phyloP scores from a whole-genome alignment of 1,139 yeast species.

The Suhomyces kunorum region DNA sequence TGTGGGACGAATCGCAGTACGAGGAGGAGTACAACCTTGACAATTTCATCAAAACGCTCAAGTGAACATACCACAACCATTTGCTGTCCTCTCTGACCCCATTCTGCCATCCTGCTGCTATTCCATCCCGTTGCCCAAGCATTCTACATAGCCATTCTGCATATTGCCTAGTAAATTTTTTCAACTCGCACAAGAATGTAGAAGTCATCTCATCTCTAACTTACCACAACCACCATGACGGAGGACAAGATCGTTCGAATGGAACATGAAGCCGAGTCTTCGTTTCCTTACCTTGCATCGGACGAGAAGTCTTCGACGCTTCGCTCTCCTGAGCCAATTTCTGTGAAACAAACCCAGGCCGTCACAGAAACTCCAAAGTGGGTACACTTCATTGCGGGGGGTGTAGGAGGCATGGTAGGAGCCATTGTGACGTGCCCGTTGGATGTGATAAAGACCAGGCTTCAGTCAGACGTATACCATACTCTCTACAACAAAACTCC shows the following conservation, averaged over 20 bases:
- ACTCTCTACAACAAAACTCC: conserved; percentile 42
- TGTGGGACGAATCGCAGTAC: conserved; percentile 96
- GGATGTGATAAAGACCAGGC: conserved; percentile 93
- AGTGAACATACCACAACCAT: conserved; percentile 20
- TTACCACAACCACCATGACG: conserved; percentile 5
- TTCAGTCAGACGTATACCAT: conserved; percentile 81
- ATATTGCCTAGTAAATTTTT: conserved; percentile 3
- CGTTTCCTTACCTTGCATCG: conserved; percentile 64
- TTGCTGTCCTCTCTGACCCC: too few species aligned
- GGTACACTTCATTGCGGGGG: conserved; percentile 99
- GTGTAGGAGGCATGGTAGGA: conserved; percentile 97
- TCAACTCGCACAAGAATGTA: conserved; percentile 1
- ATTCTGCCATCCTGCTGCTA: background rate
- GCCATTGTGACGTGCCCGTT: conserved; percentile 92
- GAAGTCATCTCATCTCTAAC: conserved; percentile 4
- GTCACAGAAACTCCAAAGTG: conserved; percentile 57
- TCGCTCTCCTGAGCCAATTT: conserved; percentile 34
- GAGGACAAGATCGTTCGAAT: conserved; percentile 27
- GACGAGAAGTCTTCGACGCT: conserved; percentile 63
- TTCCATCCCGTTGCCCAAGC: too few species aligned
- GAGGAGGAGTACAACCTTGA: conserved; percentile 96
- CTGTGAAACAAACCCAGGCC: conserved; percentile 15
- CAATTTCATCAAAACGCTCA: conserved; percentile 79
- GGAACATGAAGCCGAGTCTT: conserved; percentile 57
- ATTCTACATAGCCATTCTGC: background rate